phyloP scores from a whole-genome alignment of 2,329 filamentous ascomycete species.

The Phaeosphaeria sp. region DNA sequence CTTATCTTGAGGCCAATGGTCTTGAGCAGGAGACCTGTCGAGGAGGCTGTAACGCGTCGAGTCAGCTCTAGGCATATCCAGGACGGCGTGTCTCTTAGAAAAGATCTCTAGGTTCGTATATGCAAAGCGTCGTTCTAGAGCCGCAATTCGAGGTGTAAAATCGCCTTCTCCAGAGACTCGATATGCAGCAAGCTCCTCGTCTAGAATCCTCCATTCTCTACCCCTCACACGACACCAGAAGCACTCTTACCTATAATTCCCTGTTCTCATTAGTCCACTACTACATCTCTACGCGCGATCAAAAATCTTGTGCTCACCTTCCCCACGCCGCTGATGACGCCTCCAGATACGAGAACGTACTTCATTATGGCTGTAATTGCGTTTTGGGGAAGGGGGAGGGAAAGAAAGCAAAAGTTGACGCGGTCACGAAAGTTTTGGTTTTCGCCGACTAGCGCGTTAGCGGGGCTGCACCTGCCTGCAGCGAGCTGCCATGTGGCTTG shows the following conservation, averaged over 20 bases:
- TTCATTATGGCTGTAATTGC: conserved; percentile 68
- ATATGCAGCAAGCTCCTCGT: background rate
- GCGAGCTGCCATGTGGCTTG: background rate
- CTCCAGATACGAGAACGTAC: conserved; percentile 82
- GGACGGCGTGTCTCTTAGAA: background rate
- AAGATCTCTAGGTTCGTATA: background rate
- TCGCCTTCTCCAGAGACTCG: background rate
- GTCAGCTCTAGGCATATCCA: conserved; percentile 20
- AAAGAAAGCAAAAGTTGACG: conserved; percentile 42
- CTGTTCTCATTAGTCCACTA: conserved; percentile 47
- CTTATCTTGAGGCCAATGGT: conserved; percentile 79
- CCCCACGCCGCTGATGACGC: conserved; percentile 54
- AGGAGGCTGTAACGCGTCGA: conserved; percentile 64
- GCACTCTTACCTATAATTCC: conserved; percentile 68
- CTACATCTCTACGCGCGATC: conserved; percentile 13
- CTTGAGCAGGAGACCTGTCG: conserved; percentile 78
- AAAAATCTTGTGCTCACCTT: conserved; percentile 53
- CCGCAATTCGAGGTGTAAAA: background rate
- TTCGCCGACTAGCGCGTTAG: conserved; percentile 1
- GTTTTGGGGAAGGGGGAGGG: conserved; percentile 52
- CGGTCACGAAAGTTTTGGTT: conserved; percentile 40
- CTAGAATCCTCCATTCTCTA: background rate
- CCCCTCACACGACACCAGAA: conserved; percentile 6
- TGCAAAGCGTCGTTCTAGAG: background rate
- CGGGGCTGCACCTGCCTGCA: background rate